Conservation (phyloP, 805 yeast species). For the Candida corydali region DNA sequence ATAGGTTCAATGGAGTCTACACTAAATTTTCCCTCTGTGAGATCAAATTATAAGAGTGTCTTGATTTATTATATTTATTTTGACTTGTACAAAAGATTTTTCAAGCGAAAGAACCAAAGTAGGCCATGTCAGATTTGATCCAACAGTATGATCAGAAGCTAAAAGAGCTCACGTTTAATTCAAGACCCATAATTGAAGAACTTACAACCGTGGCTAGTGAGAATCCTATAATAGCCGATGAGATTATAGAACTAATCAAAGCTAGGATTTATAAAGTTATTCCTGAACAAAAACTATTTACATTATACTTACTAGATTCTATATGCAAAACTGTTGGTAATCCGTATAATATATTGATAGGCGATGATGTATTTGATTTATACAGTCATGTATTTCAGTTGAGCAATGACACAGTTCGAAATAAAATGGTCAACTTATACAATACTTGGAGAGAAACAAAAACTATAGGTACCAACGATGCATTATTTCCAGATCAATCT, state of each 20-base stretch:
- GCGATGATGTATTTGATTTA: constrained; percentile 61
- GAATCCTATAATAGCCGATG: constrained; percentile 70
- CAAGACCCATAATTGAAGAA: constrained; percentile 83
- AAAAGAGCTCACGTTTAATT: constrained; percentile 77
- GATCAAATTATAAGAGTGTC: too few relatives aligned
- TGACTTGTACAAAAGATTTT: too few relatives aligned
- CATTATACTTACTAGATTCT: constrained; percentile 83
- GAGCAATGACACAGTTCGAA: constrained; percentile 71
- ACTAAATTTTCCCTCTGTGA: too few relatives aligned
- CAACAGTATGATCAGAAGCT: constrained; percentile 69
- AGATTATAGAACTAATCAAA: constrained; percentile 72
- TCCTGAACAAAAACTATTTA: constrained; percentile 79
- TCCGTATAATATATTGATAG: constrained; percentile 81
- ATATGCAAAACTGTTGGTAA: constrained; percentile 86
- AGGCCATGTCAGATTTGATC: constrained; percentile 7
- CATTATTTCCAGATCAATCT: constrained; percentile 69
- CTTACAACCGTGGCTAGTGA: constrained; percentile 86
- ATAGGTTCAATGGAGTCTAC: too few relatives aligned
- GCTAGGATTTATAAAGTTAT: constrained; percentile 69
- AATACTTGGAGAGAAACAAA: constrained; percentile 82
- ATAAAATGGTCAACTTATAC: constrained; percentile 70
- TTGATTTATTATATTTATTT: too few relatives aligned
- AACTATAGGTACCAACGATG: constrained; percentile 52
- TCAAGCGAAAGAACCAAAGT: background rate
- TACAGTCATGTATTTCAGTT: constrained; percentile 76